Base-by-base conservation (phyloP, 2,329 filamentous ascomycete genomes). In the Aspergillus sojae region DNA sequence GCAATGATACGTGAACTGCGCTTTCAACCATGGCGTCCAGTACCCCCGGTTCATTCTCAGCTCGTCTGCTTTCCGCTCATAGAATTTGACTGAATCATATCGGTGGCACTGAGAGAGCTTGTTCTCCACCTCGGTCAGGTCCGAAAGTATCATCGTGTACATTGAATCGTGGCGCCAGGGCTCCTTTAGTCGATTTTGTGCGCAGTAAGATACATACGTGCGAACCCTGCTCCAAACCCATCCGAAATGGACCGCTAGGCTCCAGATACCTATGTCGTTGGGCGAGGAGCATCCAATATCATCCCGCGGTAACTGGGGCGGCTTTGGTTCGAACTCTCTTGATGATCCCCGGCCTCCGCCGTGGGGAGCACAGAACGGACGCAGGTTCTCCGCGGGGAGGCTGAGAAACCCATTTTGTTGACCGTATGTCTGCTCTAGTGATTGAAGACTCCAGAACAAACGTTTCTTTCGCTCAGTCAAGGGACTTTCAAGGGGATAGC, bases 11-110 rank as follows among this genome's bases (percentile, higher is more conserved):
- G 80, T 84, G 66, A 85, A 84, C 65, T 85, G 83, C 57, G 84
- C 76, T 68, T 83, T 84, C 21, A 85, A 69, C 83, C 83, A 85
- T 0, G 83, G 80, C 0, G 78, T 78, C 82, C 83, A 85, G 68
- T 85, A 85, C 59, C 80, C 79, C 3, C 80, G 76, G 58, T 83
- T 81, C 12, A 74, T 65, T 61, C 76, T 76, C 12, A 85, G 60
- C 55, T 85, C 83, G 4, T 83, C 80, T 0, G 80, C 70, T 34
- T 80, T 80, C 41, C 82, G 81, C 62, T 84, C 79, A 53, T 83
- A 84, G 52, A 85, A 85, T 58, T 83, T 83, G 65, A 83, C 82
- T 0, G 81, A 80, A 70, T 85, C 82, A 64, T 85, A 85, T 12
- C 83, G 80, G 67, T 85, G 83, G 60, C 81, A 84, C 65, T 83